phyloP scores from a whole-genome alignment of 768 basidiomycete species.

The Leccinum sublutescens region DNA sequence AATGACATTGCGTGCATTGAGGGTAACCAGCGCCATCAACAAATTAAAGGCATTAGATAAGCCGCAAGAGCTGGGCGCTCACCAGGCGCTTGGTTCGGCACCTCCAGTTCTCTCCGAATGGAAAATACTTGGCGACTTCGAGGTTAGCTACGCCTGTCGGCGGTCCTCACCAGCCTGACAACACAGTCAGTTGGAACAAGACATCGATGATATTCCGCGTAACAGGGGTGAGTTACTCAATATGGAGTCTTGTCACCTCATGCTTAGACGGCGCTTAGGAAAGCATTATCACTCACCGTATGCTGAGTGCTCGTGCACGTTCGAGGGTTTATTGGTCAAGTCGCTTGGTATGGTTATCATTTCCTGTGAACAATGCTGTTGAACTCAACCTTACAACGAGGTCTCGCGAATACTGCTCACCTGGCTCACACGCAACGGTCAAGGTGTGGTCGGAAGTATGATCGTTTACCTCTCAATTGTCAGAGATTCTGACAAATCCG shows the following conservation, averaged over 20 bases:
- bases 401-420: constrained; percentile 47
- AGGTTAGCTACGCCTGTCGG: constrained; percentile 33
- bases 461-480: constrained; percentile 3
- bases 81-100: constrained; percentile 51
- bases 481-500: constrained; percentile 6
- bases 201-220: constrained; percentile 51
- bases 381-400: constrained; percentile 25
- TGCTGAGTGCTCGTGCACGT: constrained; percentile 43
- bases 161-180: constrained; percentile 5
- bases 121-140: constrained; percentile 52
- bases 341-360: constrained; percentile 42
- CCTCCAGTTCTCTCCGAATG: constrained; percentile 55
- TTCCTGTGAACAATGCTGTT: neutral
- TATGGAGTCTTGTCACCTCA: constrained; percentile 5
- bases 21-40: constrained; percentile 41
- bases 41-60: constrained; percentile 39
- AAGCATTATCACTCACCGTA: constrained; percentile 42
- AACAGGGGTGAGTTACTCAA: constrained; percentile 39
- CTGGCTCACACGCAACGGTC: constrained; percentile 45
- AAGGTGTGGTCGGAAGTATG: constrained; percentile 54
- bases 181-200: constrained; percentile 43
- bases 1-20: constrained; percentile 36
- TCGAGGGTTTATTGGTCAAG: constrained; percentile 52
- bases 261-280: constrained; percentile 34
- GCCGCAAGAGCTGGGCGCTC: constrained; percentile 43